Percentiles rank a stretch among this genome's conserved stretches.
Conservation (phyloP, 768 basidiomycete genomes). For the Strobilomyces echinocephalus region DNA sequence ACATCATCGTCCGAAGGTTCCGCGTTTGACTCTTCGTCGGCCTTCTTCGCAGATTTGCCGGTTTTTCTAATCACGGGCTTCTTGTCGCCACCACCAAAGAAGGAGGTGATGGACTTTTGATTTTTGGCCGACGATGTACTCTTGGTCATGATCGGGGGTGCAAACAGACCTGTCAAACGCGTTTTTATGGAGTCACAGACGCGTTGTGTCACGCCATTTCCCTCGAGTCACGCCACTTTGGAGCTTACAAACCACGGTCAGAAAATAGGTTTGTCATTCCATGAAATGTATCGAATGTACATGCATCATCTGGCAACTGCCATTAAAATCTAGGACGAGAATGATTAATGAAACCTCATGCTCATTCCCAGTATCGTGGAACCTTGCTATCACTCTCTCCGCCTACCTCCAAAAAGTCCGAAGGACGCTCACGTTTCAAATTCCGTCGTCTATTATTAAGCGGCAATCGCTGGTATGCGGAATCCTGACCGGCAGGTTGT, state of each 20-base stretch:
- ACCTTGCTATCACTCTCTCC: slow-evolving; percentile 60
- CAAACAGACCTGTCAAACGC: slow-evolving; percentile 5
- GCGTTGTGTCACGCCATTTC: slow-evolving; percentile 15
- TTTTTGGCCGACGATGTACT: slow-evolving; percentile 38
- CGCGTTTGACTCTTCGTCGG: slow-evolving; percentile 28
- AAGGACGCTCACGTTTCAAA: slow-evolving; percentile 76
- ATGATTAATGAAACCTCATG: too few relatives aligned
- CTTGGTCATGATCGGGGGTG: slow-evolving; percentile 42
- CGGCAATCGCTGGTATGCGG: slow-evolving; percentile 82
- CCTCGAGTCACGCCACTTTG: slow-evolving; percentile 12
- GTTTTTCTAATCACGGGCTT: slow-evolving; percentile 24
- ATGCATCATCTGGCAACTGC: slow-evolving; percentile 5
- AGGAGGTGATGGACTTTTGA: slow-evolving; percentile 53
- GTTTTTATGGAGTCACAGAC: slow-evolving; percentile 24
- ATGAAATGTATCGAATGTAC: slow-evolving; percentile 10
- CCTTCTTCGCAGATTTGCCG: slow-evolving; percentile 30
- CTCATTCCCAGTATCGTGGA: slow-evolving; percentile 73
- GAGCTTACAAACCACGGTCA: not conserved
- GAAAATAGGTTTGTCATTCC: slow-evolving; percentile 5
- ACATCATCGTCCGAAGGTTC: slow-evolving; percentile 34
- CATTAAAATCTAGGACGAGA: too few relatives aligned
- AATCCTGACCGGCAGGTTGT: slow-evolving; percentile 66
- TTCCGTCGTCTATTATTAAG: slow-evolving; percentile 76
- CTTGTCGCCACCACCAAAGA: slow-evolving; percentile 41
- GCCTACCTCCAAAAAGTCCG: slow-evolving; percentile 76